phyloP scores from a whole-genome alignment of 495 filamentous ascomycete species.

The Aspergillus sclerotiicarbonarius region DNA sequence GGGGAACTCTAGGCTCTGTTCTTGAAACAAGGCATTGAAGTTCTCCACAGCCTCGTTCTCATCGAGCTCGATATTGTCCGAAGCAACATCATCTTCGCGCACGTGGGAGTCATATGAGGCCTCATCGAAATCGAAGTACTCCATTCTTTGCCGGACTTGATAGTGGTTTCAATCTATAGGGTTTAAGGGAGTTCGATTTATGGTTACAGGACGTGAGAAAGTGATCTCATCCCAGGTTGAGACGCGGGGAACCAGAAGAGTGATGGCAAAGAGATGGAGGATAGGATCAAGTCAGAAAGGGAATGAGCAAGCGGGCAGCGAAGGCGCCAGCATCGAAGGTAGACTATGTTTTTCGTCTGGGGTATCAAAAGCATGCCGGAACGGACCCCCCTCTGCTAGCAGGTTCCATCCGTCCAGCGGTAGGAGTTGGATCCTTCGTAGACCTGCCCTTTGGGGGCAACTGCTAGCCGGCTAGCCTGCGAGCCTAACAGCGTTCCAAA shows the following conservation, averaged over 20 bases:
- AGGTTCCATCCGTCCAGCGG: not conserved
- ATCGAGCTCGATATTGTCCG: constrained; percentile 38
- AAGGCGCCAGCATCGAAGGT: constrained; percentile 8
- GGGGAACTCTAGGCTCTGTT: constrained; percentile 38
- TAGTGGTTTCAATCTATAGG: not conserved
- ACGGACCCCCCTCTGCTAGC: constrained; percentile 15
- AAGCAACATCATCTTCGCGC: constrained; percentile 42
- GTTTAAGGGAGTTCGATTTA: not conserved
- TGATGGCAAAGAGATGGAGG: not conserved
- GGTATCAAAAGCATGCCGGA: constrained; percentile 31
- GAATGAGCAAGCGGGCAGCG: constrained; percentile 5
- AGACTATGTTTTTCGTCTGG: constrained; percentile 31
- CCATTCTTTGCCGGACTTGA: constrained; percentile 30
- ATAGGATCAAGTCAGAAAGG: not conserved
- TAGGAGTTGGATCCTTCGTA: not conserved
- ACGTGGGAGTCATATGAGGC: constrained; percentile 42
- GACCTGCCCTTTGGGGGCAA: constrained; percentile 1
- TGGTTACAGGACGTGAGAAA: not conserved
- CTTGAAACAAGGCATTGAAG: constrained; percentile 36
- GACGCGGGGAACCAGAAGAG: not conserved
- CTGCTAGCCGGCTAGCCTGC: not conserved
- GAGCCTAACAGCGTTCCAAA: not conserved
- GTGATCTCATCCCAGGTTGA: not conserved
- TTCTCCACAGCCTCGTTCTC: constrained; percentile 35
- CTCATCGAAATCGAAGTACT: constrained; percentile 56